Conservation (phyloP, 78 protist genomes). For the Dictyostelium firmibasis region DNA sequence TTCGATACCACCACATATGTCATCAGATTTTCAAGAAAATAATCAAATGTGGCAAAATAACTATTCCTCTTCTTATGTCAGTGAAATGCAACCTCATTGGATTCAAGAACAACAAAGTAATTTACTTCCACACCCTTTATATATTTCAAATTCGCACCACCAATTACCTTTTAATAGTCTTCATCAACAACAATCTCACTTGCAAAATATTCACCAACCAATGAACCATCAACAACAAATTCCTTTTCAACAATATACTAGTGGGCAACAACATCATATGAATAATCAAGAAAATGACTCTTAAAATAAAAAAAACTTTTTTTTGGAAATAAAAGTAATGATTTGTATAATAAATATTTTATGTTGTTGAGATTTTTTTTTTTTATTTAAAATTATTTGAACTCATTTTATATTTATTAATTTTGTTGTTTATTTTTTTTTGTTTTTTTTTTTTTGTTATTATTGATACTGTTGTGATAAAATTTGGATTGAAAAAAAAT, state of each 20-base stretch:
- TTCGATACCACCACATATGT: neutral
- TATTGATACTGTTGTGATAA: neutral
- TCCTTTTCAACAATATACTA: neutral
- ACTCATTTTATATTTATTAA: neutral
- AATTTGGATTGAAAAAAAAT: neutral
- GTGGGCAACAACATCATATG: neutral
- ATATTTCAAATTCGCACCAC: neutral
- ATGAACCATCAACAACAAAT: neutral
- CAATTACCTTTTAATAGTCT: neutral
- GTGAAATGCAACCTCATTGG: neutral
- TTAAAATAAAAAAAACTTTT: neutral
- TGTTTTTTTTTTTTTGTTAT: neutral
- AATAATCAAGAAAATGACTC: neutral
- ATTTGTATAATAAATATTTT: neutral
- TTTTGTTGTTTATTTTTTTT: neutral
- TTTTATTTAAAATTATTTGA: neutral
- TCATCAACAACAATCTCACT: neutral
- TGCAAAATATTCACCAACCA: neutral
- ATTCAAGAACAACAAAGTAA: neutral
- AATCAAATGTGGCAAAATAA: neutral
- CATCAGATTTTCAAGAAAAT: neutral
- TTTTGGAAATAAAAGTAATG: neutral
- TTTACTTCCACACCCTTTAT: neutral
- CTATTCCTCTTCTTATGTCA: neutral
- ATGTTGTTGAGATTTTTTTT: neutral